Evolutionary conservation across 2,329 filamentous ascomycete species (phyloP).

Genomic region (Xylaria sp.): DNA sequence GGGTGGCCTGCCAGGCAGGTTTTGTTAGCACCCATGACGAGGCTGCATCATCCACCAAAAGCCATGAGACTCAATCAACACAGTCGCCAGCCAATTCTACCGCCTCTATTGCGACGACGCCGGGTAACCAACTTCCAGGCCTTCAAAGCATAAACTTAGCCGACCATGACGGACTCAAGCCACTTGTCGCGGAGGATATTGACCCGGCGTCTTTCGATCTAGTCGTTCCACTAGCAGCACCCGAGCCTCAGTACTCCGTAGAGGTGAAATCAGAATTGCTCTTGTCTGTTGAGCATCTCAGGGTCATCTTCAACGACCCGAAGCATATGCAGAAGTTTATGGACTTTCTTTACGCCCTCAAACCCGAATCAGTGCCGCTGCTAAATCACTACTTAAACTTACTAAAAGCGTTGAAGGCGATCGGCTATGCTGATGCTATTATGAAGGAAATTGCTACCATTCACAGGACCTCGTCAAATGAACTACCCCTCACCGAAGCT

Average conservation of each 20-base stretch:
- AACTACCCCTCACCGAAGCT: slow-evolving; percentile 55
- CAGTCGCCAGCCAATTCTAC: slow-evolving; percentile 39
- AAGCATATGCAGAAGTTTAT: slow-evolving; percentile 69
- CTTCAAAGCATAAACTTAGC: slow-evolving; percentile 37
- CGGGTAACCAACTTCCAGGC: slow-evolving; percentile 25
- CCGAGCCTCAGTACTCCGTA: slow-evolving; percentile 55
- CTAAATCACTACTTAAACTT: slow-evolving; percentile 75
- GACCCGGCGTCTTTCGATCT: slow-evolving; percentile 50
- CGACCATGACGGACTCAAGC: slow-evolving; percentile 43
- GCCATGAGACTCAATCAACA: slow-evolving; percentile 37
- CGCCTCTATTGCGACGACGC: slow-evolving; percentile 33
- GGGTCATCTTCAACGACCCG: slow-evolving; percentile 68
- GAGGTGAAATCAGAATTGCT: slow-evolving; percentile 69
- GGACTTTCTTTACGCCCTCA: slow-evolving; percentile 64
- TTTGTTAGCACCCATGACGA: slow-evolving; percentile 26
- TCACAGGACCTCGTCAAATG: slow-evolving; percentile 60
- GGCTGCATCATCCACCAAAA: slow-evolving; percentile 31
- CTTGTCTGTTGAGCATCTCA: slow-evolving; percentile 69
- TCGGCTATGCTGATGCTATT: slow-evolving; percentile 73
- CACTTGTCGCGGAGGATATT: slow-evolving; percentile 45
- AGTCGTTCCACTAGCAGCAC: slow-evolving; percentile 48
- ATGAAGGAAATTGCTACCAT: slow-evolving; percentile 64
- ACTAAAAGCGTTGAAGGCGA: slow-evolving; percentile 71
- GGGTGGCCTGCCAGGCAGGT: slow-evolving; percentile 24
- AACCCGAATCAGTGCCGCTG: slow-evolving; percentile 67